These are phyloP conservation scores for Saccharomycopsis sp. DNA, from an alignment of 805 yeast genomes.

Conservation along the genomic window DNA sequence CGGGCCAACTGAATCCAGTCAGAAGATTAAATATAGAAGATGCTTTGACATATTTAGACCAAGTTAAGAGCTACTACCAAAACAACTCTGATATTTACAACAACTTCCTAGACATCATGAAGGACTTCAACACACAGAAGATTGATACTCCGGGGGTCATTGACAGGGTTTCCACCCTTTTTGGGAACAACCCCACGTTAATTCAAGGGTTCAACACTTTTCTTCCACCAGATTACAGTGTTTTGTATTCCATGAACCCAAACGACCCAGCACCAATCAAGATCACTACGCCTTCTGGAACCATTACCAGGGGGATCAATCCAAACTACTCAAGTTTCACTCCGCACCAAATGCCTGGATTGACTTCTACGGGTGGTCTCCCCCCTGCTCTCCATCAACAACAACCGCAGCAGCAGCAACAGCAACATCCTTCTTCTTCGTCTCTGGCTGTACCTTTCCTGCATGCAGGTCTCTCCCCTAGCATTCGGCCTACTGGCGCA, in stretches of 20 bases:
- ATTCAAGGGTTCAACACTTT: conserved; percentile 98
- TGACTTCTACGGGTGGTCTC: too few relatives aligned
- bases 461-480: conserved; percentile 20
- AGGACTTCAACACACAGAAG: conserved; percentile 92
- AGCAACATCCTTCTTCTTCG: conserved; percentile 15
- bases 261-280: conserved; percentile 85
- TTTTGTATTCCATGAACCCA: conserved; percentile 85
- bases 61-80: conserved; percentile 86
- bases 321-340: conserved; percentile 9
- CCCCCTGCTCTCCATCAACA: conserved; percentile 20
- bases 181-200: conserved; percentile 85
- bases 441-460: too few relatives aligned
- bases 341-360: conserved; percentile 20
- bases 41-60: conserved; percentile 90
- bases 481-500: too few relatives aligned
- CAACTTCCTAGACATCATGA: conserved; percentile 94
- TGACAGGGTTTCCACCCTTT: conserved; percentile 83
- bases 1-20: neutral
- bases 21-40: conserved; percentile 72
- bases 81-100: conserved; percentile 93
- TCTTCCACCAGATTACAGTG: conserved; percentile 91
- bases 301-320: conserved; percentile 33
- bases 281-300: conserved; percentile 93
- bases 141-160: conserved; percentile 98
- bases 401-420: conserved; percentile 20